These are phyloP conservation scores for Zasmidium cellare DNA, from an alignment of 2,329 filamentous ascomycete species.

Conservation along the genomic window DNA sequence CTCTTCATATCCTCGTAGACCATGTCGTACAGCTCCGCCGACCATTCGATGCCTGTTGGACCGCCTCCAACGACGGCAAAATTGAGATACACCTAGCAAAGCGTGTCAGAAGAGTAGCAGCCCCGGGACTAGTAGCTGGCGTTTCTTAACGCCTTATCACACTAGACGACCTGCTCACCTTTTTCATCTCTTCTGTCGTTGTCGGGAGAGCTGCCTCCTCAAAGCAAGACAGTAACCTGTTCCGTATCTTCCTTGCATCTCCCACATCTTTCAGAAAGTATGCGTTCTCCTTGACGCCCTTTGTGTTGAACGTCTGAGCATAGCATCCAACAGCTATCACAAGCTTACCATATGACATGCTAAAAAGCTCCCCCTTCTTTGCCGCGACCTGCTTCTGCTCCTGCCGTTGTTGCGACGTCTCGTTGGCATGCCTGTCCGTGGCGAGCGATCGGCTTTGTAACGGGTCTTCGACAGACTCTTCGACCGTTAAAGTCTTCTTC, in stretches of 20 bases:
- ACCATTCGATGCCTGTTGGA: slow-evolving; percentile 71
- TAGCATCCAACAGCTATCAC: slow-evolving; percentile 82
- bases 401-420: slow-evolving; percentile 39
- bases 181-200: slow-evolving; percentile 56
- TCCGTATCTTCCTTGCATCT: slow-evolving; percentile 71
- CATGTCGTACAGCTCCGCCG: slow-evolving; percentile 74
- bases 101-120: no score
- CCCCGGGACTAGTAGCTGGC: no score
- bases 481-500: slow-evolving; percentile 70
- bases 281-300: slow-evolving; percentile 79
- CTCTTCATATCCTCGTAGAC: slow-evolving; percentile 67
- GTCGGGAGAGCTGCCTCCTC: slow-evolving; percentile 68
- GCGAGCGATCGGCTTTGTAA: slow-evolving; percentile 57
- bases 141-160: no score
- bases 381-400: slow-evolving; percentile 44
- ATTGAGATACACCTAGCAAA: slow-evolving; percentile 68
- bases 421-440: slow-evolving; percentile 6
- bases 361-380: slow-evolving; percentile 64
- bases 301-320: slow-evolving; percentile 81
- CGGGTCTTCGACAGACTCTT: slow-evolving; percentile 62
- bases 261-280: slow-evolving; percentile 83
- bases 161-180: no score
- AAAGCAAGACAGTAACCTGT: slow-evolving; percentile 66
- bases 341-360: slow-evolving; percentile 79
- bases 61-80: slow-evolving; percentile 76